Percentiles rank a stretch among this genome's conserved stretches.
These are phyloP conservation scores for Ciborinia camelliae DNA, from an alignment of 2,329 filamentous ascomycete genomes.

Conservation along the genomic window DNA sequence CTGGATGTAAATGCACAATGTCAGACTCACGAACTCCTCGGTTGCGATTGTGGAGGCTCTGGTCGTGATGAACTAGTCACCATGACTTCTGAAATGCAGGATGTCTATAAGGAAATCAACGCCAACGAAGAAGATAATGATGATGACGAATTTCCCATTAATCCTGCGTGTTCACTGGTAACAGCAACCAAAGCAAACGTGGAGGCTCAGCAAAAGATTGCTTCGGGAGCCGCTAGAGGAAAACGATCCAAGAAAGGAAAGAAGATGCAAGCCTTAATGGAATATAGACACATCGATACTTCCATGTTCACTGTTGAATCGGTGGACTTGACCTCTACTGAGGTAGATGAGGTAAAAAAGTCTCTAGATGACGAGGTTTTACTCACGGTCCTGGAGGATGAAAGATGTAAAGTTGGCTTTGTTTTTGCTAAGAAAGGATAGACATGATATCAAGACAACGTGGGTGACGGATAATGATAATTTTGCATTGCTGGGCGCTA, in stretches of 20 bases:
- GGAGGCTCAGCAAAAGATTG: constrained; percentile 43
- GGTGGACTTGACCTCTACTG: constrained; percentile 35
- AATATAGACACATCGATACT: constrained; percentile 51
- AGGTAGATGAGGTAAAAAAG: constrained; percentile 37
- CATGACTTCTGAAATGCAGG: constrained; percentile 25
- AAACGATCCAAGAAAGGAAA: constrained; percentile 35
- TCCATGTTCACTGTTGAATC: constrained; percentile 37
- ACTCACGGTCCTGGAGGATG: constrained; percentile 46
- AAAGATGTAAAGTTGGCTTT: constrained; percentile 44
- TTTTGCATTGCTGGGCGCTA: constrained; percentile 13
- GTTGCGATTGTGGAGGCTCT: constrained; percentile 58
- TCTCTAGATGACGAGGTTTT: constrained; percentile 50
- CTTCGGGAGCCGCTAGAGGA: constrained; percentile 37
- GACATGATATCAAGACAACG: background rate
- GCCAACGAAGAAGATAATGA: constrained; percentile 29
- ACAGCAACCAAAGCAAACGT: constrained; percentile 46
- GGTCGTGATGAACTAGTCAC: constrained; percentile 38
- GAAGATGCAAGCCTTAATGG: constrained; percentile 51
- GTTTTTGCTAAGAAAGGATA: constrained; percentile 45
- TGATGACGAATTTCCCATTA: constrained; percentile 33
- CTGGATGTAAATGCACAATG: constrained; percentile 59
- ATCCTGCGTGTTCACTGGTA: constrained; percentile 31
- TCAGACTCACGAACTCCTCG: constrained; percentile 65
- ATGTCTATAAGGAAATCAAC: constrained; percentile 17
- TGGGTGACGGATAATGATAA: background rate